Evolutionary conservation across 176 grass and related monocot genomes (phyloP).

Genomic region (bread wheat (Triticum aestivum)): DNA sequence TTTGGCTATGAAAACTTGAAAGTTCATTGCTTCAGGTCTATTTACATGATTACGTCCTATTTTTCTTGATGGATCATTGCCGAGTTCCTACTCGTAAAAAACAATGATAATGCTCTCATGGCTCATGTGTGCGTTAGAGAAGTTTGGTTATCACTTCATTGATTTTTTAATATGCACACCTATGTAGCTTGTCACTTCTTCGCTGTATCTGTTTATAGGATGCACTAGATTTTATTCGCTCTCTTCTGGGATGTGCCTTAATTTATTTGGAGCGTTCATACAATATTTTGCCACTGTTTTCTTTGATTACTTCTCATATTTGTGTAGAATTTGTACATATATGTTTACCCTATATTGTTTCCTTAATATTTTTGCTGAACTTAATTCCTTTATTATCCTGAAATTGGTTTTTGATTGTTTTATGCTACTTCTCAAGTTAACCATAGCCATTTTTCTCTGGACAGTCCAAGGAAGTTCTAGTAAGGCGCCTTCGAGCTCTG

Average conservation of each 20-base stretch:
- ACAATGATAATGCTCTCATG: conserved; percentile 7
- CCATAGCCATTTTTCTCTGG: conserved; percentile 9
- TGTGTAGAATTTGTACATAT: conserved; percentile 24
- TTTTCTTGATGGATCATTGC: not conserved
- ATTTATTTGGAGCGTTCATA: not conserved
- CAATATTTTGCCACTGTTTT: conserved; percentile 23
- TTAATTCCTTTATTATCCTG: not conserved
- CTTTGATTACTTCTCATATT: not conserved
- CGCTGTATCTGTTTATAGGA: conserved; percentile 2
- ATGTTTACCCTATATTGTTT: conserved; percentile 1
- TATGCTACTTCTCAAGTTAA: conserved; percentile 33
- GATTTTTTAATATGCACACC: not conserved
- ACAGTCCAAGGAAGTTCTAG: conserved; percentile 81
- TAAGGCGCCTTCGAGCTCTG: conserved; percentile 59
- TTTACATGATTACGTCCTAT: not conserved
- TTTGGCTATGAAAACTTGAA: not conserved
- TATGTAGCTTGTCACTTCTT: not conserved
- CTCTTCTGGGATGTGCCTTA: not conserved
- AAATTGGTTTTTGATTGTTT: not conserved
- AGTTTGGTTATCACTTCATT: conserved; percentile 1
- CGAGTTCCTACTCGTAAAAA: not conserved
- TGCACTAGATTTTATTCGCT: conserved; percentile 21
- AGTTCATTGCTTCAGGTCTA: not conserved
- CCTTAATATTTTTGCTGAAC: not conserved
- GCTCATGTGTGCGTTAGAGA: not conserved